Base-by-base conservation (phyloP, 257 asterid genomes). In the Nemophila menziesii region DNA sequence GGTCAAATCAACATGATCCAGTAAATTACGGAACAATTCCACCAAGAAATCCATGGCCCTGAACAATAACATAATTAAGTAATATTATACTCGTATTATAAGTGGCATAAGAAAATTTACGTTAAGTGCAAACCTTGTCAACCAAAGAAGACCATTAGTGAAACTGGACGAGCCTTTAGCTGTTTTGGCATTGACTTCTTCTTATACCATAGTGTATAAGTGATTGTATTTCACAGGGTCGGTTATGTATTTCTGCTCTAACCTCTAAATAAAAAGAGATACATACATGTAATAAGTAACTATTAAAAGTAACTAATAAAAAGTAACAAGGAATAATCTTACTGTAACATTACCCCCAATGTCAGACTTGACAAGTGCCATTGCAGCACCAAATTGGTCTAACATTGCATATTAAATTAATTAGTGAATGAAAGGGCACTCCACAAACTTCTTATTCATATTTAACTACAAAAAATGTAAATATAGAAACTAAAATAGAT, bases 41-140 rank as follows among this genome's bases (percentile, higher is more conserved):
- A 79, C 82, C 81, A 78, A 53, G 76, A 85, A 85, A 77, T 90
- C 96, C 96, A 90, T 85, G 13, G 99, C 99, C 83, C 96, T 85
- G 39, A 10, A 52, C 59, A 63, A n/a, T n/a, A n/a, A 56, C 60
- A 54, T 16, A 16, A 21, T n/a, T 22, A 39, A 38, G 5, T 11
- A 16, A 46, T 42, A 33, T 24, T 29, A 2, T 29, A 29, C 8
- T 7, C 36, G 12, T 29, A 29, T 2, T 29, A 29, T 7, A 13
- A 13, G 36, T 29, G 36, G 12, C 5, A 29, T 29, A n/a, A n/a
- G n/a, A n/a, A n/a, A n/a, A n/a, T n/a, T n/a, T n/a, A n/a, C n/a
- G n/a, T n/a, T n/a, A n/a, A n/a, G n/a, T 52, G 48, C 39, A 40
- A 63, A 85, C 99, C 99, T 85, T 51, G 99, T 85, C 81, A 85